Evolutionary conservation across 1,139 yeast species (phyloP).

Genomic region (Suhomyces yuchorum): DNA sequence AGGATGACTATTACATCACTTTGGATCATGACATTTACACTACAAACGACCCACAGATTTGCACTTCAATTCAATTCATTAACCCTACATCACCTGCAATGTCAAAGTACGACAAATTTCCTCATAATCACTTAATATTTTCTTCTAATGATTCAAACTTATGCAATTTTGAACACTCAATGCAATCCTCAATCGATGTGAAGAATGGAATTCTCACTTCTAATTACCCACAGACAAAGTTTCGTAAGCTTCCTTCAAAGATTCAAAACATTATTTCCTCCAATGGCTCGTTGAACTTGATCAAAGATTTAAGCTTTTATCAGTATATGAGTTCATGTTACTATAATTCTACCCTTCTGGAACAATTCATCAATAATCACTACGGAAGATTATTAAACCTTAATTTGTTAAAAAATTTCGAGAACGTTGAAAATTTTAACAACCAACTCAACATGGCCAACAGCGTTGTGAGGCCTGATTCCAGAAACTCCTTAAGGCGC

Average conservation of each 20-base stretch:
- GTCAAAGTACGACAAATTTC: constrained; percentile 34
- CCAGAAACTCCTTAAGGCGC: constrained; percentile 35
- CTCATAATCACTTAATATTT: constrained; percentile 38
- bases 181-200: constrained; percentile 34
- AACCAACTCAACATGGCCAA: constrained; percentile 35
- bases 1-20: constrained; percentile 40
- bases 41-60: constrained; percentile 28
- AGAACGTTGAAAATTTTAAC: constrained; percentile 34
- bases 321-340: constrained; percentile 49
- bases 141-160: constrained; percentile 45
- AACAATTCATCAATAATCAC: constrained; percentile 37
- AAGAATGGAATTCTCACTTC: constrained; percentile 27
- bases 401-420: constrained; percentile 45
- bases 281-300: constrained; percentile 35
- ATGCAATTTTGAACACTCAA: constrained; percentile 34
- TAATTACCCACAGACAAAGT: constrained; percentile 24
- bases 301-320: constrained; percentile 38
- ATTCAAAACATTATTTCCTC: constrained; percentile 40
- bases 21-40: constrained; percentile 41
- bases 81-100: constrained; percentile 7
- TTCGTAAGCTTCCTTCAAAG: constrained; percentile 38
- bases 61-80: constrained; percentile 18
- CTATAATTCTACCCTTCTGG: constrained; percentile 37
- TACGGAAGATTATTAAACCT: constrained; percentile 39
- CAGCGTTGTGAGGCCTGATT: constrained; percentile 33